A percentile compares a stretch with the other conserved stretches of the same genome.
Evolutionary conservation across 192 early-diverging fungal species (phyloP).

Genomic region (Podila epigama): DNA sequence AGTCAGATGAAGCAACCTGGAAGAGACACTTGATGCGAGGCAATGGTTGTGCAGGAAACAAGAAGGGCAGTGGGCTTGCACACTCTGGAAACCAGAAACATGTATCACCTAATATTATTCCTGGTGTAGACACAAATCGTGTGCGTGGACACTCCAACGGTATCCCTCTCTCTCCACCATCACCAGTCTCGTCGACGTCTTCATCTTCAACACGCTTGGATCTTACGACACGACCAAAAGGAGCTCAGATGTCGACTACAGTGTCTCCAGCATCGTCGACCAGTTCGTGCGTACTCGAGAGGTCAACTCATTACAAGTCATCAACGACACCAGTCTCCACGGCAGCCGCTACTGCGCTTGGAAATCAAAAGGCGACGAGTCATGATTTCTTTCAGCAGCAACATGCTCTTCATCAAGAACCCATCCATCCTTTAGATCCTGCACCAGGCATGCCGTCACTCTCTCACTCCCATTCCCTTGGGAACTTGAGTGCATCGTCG

Average conservation of each 20-base stretch:
- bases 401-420: conserved; percentile 1
- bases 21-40: conserved; percentile 65
- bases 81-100: not conserved
- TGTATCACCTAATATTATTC: not conserved
- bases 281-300: conserved; percentile 9
- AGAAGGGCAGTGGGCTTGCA: conserved; percentile 11
- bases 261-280: conserved; percentile 28
- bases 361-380: not conserved
- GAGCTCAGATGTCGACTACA: conserved; percentile 1
- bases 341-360: not conserved
- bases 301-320: conserved; percentile 7
- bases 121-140: not conserved
- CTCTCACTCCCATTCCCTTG: not conserved
- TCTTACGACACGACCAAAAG: not conserved
- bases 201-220: conserved; percentile 21
- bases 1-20: conserved; percentile 67
- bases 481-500: not conserved
- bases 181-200: conserved; percentile 23
- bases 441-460: not conserved
- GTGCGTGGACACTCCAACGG: conserved; percentile 1
- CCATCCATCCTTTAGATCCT: conserved; percentile 27
- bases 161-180: conserved; percentile 10
- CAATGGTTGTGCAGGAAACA: conserved; percentile 65
- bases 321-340: not conserved
- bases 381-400: not conserved